Evolutionary conservation across 1,284 basidiomycete genomes (phyloP), one percentile per base, ranked within the genome.

Genomic region (Waitea zeae): DNA sequence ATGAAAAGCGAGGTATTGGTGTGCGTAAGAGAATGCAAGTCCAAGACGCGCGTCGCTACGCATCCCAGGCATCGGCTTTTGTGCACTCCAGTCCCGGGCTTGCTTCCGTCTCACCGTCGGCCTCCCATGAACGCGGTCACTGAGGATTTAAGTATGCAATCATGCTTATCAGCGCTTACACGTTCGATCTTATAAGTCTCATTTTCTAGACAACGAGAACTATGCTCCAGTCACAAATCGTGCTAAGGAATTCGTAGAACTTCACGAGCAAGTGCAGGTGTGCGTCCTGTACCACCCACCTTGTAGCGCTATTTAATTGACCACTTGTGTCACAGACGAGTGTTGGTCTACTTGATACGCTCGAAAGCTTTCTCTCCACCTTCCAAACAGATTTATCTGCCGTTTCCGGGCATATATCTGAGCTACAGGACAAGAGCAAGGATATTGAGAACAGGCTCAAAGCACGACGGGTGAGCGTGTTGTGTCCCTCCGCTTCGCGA

Each of bases 331-430:
- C 13, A 17, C 42, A 87, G 82, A 72, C 76, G 31, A 83, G 83
- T 49, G 61, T 78, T 33, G 62, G 67, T 42, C 63, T 96, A 28
- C 62, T 97, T 31, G 75, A 83, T 42, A 86, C 86, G 1, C 66
- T 98, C 3, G 80, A 92, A 44, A 64, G 72, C 2, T 97, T 97
- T 52, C 67, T 97, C 7, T 88, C 88, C 2, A 93, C 87, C 0
- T 99, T 98, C 47, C 90, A 96, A 54, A 79, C 70, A 44, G 92
- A 99, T 54, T 65, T 99, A 4, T 82, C 83, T 3, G 76, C 80
- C 2, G 90, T 97, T 3, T 96, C 93, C 2, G 83, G 87, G 0
- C 92, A 98, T 50, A 95, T 99, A 49, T 80, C 86, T 0, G 83
- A 93, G 43, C 65, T 99, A 17, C 93, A 98, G 51, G 68, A 73